Base-by-base conservation (phyloP, 176 grass and related monocot species). In the Urochloa ruziziensis region DNA sequence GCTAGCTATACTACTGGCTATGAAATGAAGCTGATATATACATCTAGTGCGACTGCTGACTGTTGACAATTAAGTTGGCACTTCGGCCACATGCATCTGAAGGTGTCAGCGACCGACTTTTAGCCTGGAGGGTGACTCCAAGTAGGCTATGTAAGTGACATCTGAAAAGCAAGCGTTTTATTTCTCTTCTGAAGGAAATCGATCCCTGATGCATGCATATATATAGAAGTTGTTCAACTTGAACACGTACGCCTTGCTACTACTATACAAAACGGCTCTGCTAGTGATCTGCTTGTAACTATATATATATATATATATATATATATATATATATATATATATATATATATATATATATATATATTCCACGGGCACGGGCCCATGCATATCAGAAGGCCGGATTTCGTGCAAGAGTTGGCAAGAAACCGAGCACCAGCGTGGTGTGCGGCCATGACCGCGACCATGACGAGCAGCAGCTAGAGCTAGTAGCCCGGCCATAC, bases 331-430 rank as follows among this genome's bases (percentile, higher is more conserved):
- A n/a, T n/a, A n/a, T n/a, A n/a, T n/a, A n/a, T n/a, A n/a, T n/a
- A n/a, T n/a, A n/a, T n/a, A n/a, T n/a, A n/a, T n/a, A n/a, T n/a
- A n/a, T n/a, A n/a, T n/a, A n/a, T 69, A n/a, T n/a, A n/a, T 36
- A 33, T 14, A 65, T 39, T 39, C 37, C 37, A 39, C 37, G 37
- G 37, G 37, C 37, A n/a, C 35, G 17, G 59, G 24, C 33, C 47
- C 35, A 19, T 23, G 51, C 16, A 2, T 0, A 25, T 10, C 33
- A 46, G 40, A 53, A 3, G 21, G 17, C n/a, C n/a, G n/a, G n/a
- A n/a, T 74, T 36, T 73, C 56, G 73, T 65, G 68, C 68, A 57
- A 43, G 80, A 49, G 60, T 1, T 65, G 35, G 77, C 85, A 43
- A 56, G 59, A 57, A 42, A 39, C 39, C 1, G 53, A 46, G 4